Base-by-base conservation (phyloP, 495 filamentous ascomycete genomes). In the Hypoxylon cercidicola region DNA sequence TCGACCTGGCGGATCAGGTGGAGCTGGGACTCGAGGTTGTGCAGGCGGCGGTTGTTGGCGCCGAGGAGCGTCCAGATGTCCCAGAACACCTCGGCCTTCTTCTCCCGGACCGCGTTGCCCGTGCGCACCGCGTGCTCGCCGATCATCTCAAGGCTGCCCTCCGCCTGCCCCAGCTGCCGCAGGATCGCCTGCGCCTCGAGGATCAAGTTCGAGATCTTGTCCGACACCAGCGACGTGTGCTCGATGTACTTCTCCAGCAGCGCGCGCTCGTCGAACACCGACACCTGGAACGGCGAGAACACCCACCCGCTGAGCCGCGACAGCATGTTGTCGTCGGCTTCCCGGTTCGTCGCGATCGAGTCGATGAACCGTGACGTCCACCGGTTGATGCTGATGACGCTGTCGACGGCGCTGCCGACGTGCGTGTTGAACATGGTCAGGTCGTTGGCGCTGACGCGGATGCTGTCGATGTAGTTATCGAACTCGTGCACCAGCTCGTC, bases 31-130 rank as follows among this genome's bases (percentile, higher is more conserved):
- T 85, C 78, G 53, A 86, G 82, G 59, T 85, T 87, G n/a, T 78
- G 75, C 3, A 87, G 71, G 19, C 78, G 79, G 16, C 71, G 66
- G 21, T 75, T 72, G 66, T 92, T 91, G 37, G 81, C 87, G 30
- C 90, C 90, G 18, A 93, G 77, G 58, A 87, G 81, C 4, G 88
- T 88, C 89, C 90, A 93, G 8, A 93, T 74, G 18, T 84, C 74
- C 53, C 80, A 81, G 28, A 90, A 78, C 9, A 90, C 80, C 55
- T 92, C 87, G 23, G 85, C 79, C 19, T 80, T 81, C 37, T 81
- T 73, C 11, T 79, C 75, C 59, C 81, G 70, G 16, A 85, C 79
- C 44, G 70, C 69, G 43, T 79, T 62, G 52, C 77, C 77, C 56
- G 87, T 87, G 48, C 81, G 85, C 28, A 83, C 77, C 15, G 85